phyloP scores from a whole-genome alignment of 2,329 filamentous ascomycete species.

The Penicillium concentricum region DNA sequence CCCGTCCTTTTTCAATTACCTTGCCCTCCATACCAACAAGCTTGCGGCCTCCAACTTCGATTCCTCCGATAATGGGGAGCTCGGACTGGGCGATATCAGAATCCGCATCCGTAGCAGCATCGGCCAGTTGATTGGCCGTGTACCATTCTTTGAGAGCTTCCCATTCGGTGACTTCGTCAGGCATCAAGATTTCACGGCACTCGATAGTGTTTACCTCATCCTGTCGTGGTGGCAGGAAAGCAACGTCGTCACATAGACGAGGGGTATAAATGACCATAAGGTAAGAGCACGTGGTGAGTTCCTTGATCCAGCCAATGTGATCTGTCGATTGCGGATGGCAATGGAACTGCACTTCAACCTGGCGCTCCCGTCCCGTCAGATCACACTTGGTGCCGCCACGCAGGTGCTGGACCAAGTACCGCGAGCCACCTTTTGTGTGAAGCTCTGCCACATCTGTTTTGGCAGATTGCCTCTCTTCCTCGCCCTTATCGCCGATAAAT shows the following conservation, averaged over 20 bases:
- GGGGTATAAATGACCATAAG: constrained; percentile 91
- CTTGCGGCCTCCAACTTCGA: constrained; percentile 58
- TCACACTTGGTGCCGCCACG: constrained; percentile 81
- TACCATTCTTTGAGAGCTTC: constrained; percentile 38
- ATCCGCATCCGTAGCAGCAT: constrained; percentile 24
- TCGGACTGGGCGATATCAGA: constrained; percentile 18
- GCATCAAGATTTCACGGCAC: constrained; percentile 68
- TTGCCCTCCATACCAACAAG: constrained; percentile 57
- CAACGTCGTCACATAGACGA: constrained; percentile 80
- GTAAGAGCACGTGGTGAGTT: constrained; percentile 86
- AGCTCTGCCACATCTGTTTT: constrained; percentile 59
- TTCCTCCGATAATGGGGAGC: constrained; percentile 54
- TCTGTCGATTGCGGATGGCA: constrained; percentile 75
- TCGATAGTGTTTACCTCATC: constrained; percentile 73
- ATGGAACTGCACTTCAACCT: constrained; percentile 76
- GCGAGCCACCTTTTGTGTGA: constrained; percentile 77
- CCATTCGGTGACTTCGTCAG: constrained; percentile 54
- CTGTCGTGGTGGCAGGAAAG: constrained; percentile 78
- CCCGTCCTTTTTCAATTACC: constrained; percentile 57
- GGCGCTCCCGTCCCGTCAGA: constrained; percentile 75
- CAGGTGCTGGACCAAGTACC: constrained; percentile 81
- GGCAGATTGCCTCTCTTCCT: constrained; percentile 32
- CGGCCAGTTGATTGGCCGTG: constrained; percentile 32
- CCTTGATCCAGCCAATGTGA: constrained; percentile 88
- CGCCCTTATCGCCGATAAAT: constrained; percentile 38